Evolutionary conservation across 2,329 filamentous ascomycete genomes (phyloP), one percentile per base, ranked within the genome.

Genomic region (Aspergillus terreus): DNA sequence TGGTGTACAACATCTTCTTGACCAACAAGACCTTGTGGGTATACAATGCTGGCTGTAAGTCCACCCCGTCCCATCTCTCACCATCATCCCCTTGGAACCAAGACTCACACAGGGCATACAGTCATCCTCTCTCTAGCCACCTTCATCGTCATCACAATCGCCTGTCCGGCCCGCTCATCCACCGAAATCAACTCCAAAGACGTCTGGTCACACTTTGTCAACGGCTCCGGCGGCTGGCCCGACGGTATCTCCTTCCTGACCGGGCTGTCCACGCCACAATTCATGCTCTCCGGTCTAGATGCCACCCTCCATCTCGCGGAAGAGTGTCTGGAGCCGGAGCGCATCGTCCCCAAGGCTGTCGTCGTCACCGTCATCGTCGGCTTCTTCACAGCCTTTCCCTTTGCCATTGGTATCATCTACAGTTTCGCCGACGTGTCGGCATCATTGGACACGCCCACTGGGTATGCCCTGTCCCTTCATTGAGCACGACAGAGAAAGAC

Each of bases 261-360:
- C 6, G 58, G 57, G 6, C 54, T 62, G 15, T 56, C 60, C 23
- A 62, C 60, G 2, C 60, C 60, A 4, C 60, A 62, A 12, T 62
- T 62, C 49, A 62, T 62, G 60, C 52, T 61, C 27, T 61, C 58
- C 6, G 60, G 60, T 4, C 57, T 62, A 9, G 60, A 62, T 27
- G 58, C 60, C 4, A 59, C 57, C 4, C 57, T 62, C 19, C 58
- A 62, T 36, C 52, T 62, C 1, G 60, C 60, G 14, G 60, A 62
- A 42, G 60, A 62, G 47, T 61, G 58, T 43, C 58, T 62, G 7
- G 50, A 62, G 33, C 57, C 60, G 1, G 60, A 60, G 46, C 47
- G 53, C 6, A 60, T 61, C 21, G 60, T 62, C 9, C 60, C 60
- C 4, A 55, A 55, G n/a, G 58, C 60, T 4, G 47, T 62, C 6